Evolutionary conservation across 2,329 filamentous ascomycete genomes (phyloP), one percentile per base, ranked within the genome.

Genomic region (Colletotrichum agaves): DNA sequence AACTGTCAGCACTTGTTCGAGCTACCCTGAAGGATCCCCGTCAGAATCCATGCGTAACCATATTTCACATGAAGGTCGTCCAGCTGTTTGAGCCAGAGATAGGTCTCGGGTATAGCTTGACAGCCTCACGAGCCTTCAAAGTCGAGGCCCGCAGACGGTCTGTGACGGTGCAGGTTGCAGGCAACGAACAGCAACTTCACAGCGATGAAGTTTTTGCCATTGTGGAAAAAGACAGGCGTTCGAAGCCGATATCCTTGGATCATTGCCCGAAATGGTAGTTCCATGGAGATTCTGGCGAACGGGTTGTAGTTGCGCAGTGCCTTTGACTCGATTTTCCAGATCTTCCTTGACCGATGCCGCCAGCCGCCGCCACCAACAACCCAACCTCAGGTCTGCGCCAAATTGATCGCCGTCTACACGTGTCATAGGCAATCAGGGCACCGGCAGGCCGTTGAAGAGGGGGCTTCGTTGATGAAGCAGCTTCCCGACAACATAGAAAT

Each of bases 281-380:
- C 39, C 39, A 53, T 41, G 41, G 37, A 64, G 53, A 67, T 17
- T 47, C 31, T 43, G 39, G 64, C 61, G 64, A 67, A 67, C 64
- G 61, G 53, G 59, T 67, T 61, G 64, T 67, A 63, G 46, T 55
- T 64, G 64, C 64, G 61, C 61, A n/a, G 47, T 60, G 46, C 47
- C 61, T 17, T 35, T 53, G 61, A 59, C 47, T 27, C 46, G 27
- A 59, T 52, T 33, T 47, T 59, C 39, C 23, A 55, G 33, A 11
- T 37, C 35, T 37, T 11, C 12, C n/a, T 41, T 23, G 23, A 27
- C 8, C 37, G 43, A 52, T 52, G 53, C 27, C 50, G 60, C 53
- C 52, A 64, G 15, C 46, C 33, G 64, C 60, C 46, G 53, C 53
- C 46, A 52, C 46, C 61, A 35, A 33, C 21, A 11, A 31, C 43